Base-by-base conservation (phyloP, 495 filamentous ascomycete species). In the Aspergillus homomorphus region DNA sequence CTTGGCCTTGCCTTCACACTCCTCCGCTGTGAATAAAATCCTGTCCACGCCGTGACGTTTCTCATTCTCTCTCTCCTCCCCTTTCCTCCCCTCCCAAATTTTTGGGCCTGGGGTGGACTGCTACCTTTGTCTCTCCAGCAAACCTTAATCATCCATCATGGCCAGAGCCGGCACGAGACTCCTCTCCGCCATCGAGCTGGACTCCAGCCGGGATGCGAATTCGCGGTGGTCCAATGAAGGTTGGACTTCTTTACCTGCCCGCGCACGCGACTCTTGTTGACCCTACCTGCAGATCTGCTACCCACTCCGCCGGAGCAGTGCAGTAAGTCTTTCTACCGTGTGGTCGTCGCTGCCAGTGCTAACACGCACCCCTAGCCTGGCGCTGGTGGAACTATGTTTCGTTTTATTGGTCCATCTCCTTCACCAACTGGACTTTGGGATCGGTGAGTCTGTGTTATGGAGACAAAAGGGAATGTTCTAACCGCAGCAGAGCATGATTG, bases 341-440 rank as follows among this genome's bases (percentile, higher is more conserved):
- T 38, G 8, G 33, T 12, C 6, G 22, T n/a, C 30, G 20, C 0
- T 44, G 19, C 26, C 7, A 20, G 26, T 41, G 8, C 20, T 20
- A 43, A 49, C 20, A 26, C 43, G n/a, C n/a, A n/a, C 45, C 51
- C n/a, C 4, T 46, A 62, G 59, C 67, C 16, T 69, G 67, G 68
- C 57, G 61, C 50, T 72, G 72, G 70, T 71, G 67, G 69, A 75
- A 76, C 57, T 76, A 71, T 60, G 62, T 68, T 12, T 69, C 69
- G 23, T 75, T 76, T 53, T 77, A 76, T 53, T 66, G 68, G 54
- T 71, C 67, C 1, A 56, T 78, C 41, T 69, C 65, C 15, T 74
- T 78, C 60, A 71, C 69, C 41, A 75, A 76, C 54, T 78, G 75
- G 75, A 75, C 68, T 14, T 48, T 75, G 48, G 74, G 73, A 41